A percentile compares a stretch with the other conserved stretches of the same genome.
These are phyloP conservation scores for Brassica carinata DNA, from an alignment of 345 rosid species.

Conservation along the genomic window DNA sequence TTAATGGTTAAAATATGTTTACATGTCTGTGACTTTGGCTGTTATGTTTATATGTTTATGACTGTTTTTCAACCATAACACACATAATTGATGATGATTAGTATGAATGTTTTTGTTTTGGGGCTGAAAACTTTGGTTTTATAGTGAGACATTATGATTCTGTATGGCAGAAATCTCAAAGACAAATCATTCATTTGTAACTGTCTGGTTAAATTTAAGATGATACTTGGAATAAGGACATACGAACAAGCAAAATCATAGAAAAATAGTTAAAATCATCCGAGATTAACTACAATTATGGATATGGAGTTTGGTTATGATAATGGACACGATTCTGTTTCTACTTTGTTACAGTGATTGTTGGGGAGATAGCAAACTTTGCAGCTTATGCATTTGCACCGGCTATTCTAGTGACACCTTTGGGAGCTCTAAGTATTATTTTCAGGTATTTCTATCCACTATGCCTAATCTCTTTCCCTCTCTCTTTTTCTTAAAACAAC, in stretches of 20 bases:
- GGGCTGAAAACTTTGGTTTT: too few relatives aligned
- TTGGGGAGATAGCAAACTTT: conserved; percentile 89
- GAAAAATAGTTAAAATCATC: too few relatives aligned
- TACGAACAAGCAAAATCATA: not conserved
- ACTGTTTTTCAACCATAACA: too few relatives aligned
- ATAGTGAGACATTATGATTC: not conserved
- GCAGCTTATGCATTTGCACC: conserved; percentile 99
- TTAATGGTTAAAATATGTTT: not conserved
- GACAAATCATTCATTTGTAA: too few relatives aligned
- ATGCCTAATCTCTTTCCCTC: not conserved
- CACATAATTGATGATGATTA: not conserved
- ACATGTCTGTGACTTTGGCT: too few relatives aligned
- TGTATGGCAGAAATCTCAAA: too few relatives aligned
- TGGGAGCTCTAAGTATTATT: conserved; percentile 94
- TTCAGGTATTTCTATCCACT: conserved; percentile 65
- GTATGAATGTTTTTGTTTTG: not conserved
- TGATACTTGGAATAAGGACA: not conserved
- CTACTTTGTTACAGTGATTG: conserved; percentile 54
- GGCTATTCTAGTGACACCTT: conserved; percentile 89
- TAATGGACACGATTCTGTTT: not conserved
- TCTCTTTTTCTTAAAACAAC: not conserved
- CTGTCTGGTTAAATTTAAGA: not conserved
- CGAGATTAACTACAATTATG: not conserved
- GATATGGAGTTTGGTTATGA: not conserved
- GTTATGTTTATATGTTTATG: not conserved